Base-by-base conservation (phyloP, 495 filamentous ascomycete species). In the Daldinia loculata region DNA sequence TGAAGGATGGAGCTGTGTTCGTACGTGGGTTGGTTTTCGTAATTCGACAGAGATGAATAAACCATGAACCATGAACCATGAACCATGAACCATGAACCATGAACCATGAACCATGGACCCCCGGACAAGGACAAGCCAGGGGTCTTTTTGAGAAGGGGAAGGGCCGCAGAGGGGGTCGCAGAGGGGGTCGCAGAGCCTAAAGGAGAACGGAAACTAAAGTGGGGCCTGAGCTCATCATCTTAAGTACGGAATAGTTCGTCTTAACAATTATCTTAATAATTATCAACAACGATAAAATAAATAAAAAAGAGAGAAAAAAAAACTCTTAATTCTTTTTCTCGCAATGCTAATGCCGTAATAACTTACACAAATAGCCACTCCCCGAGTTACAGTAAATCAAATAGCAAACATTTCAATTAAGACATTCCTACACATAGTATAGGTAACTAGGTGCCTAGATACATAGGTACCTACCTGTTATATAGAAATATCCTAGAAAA, bases 11-110 rank as follows among this genome's bases (percentile, higher is more conserved):
- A 73, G 61, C 70, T 64, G 50, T 68, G 26, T 51, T 64, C 61
- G 26, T 62, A 66, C 39, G 39, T 62, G 51, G 70, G 65, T 69
- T 69, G 66, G 56, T 73, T 64, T 72, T 73, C 66, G 66, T 73
- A 73, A 73, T 73, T 73, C 66, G 36, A 69, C 66, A 72, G 69
- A 73, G 61, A 69, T 69, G 66, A 73, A 59, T 53, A 36, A 26
- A 51, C 64, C 39, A 43, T 43, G 39, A 43, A 29, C 27, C 24
- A 26, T 26, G 24, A 3, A 26, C 24, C 24, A 1, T 3, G 24
- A 3, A 43, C 39, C 6, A 56, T n/a, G n/a, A 24, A 50, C 64
- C n/a, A n/a, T 39, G 32, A 26, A 38, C 39, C 30, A 66, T 38
- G 66, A 61, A 66, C 66, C 65, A n/a, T 39, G 32, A 26, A 38